A percentile compares a stretch with the other conserved stretches of the same genome.
phyloP scores from a whole-genome alignment of 176 grass and related monocot species.

The Raddia guianensis region DNA sequence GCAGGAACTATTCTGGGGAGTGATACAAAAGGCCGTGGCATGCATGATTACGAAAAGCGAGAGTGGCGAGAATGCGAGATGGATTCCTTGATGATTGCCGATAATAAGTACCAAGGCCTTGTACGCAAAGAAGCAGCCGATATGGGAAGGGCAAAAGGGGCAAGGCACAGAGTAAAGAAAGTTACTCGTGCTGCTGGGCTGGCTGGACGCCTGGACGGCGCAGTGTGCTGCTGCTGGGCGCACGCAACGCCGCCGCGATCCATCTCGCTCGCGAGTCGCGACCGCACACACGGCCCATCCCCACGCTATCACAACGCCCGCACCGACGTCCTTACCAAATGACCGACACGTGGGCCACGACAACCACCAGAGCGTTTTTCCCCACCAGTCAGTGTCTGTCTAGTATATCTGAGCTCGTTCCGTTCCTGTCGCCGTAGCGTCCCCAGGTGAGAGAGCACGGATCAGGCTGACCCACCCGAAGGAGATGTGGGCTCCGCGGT shows the following conservation, averaged over 20 bases:
- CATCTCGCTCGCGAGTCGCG: too few relatives aligned
- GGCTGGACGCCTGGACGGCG: slow-evolving; percentile 21
- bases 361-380: fast-evolving
- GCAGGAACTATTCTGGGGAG: background rate
- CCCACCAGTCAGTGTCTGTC: background rate
- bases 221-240: background rate
- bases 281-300: background rate
- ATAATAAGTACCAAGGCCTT: slow-evolving; percentile 16
- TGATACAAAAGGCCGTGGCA: slow-evolving; percentile 5
- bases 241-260: too few relatives aligned
- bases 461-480: background rate
- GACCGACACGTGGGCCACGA: background rate
- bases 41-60: slow-evolving; percentile 11
- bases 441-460: background rate
- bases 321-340: too few relatives aligned
- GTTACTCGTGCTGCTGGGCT: background rate
- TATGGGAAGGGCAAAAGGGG: background rate
- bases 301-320: background rate
- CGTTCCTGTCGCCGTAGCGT: background rate
- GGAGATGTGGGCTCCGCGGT: background rate
- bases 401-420: fast-evolving
- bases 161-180: background rate
- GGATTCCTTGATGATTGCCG: slow-evolving; percentile 29
- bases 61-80: background rate
- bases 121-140: slow-evolving; percentile 31